phyloP scores from a whole-genome alignment of 75 land plant genomes.

The Cupressus sempervirens region DNA sequence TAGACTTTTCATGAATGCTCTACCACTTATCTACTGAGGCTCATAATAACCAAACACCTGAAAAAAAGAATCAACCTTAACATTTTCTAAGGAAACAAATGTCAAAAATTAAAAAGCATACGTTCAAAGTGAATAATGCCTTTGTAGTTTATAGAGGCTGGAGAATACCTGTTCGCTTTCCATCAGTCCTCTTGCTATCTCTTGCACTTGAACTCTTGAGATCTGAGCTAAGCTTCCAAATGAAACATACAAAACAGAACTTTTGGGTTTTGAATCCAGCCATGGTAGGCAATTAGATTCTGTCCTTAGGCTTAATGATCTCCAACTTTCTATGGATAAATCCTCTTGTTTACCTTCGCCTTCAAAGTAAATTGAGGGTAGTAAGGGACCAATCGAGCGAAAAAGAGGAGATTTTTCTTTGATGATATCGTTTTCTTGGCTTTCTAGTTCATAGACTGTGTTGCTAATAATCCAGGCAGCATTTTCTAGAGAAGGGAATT shows the following conservation, averaged over 20 bases:
- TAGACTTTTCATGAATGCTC: no score
- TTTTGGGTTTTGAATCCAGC: conserved; percentile 14
- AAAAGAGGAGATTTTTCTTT: background rate
- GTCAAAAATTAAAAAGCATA: no score
- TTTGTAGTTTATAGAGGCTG: no score
- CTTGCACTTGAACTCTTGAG: conserved; percentile 14
- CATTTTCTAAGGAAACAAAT: no score
- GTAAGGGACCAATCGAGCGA: background rate
- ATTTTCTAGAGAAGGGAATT: background rate
- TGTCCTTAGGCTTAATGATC: background rate
- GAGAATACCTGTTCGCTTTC: conserved; percentile 13
- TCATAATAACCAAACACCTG: no score
- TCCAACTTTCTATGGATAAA: background rate
- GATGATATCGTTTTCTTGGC: background rate
- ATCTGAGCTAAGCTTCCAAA: conserved; percentile 23
- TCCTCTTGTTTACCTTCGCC: background rate
- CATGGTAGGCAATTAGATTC: conserved; percentile 5
- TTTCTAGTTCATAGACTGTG: conserved; percentile 15
- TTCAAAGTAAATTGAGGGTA: background rate
- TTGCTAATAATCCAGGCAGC: background rate
- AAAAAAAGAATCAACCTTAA: no score
- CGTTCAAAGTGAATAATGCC: no score
- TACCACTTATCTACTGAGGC: no score
- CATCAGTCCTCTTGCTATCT: conserved; percentile 39
- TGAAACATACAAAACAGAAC: conserved; percentile 20